Evolutionary conservation across 306 rosid species (phyloP).

Genomic region (Cajanus cajan): DNA sequence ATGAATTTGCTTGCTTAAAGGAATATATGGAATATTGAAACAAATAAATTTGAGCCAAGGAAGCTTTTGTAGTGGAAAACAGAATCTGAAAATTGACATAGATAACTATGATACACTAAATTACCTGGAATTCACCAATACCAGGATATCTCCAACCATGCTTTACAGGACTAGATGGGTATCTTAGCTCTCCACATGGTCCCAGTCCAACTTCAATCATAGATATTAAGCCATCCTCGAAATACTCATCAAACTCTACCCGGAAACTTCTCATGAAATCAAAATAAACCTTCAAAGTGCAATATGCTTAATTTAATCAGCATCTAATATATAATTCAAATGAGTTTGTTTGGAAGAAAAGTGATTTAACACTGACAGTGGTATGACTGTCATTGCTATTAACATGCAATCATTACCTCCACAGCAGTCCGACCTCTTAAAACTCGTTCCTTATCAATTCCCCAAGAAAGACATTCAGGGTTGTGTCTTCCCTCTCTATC

Average conservation of each 20-base stretch:
- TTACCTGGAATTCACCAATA: constrained; percentile 98
- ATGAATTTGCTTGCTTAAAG: constrained; percentile 6
- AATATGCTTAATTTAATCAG: constrained; percentile 17
- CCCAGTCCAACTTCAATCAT: constrained; percentile 94
- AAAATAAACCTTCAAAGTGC: constrained; percentile 71
- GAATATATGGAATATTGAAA: background rate
- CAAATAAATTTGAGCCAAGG: constrained; percentile 12
- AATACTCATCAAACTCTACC: constrained; percentile 79
- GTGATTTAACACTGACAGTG: background rate
- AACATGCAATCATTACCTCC: constrained; percentile 64
- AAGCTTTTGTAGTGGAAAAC: constrained; percentile 15
- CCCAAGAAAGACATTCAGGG: constrained; percentile 98
- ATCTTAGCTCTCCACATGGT: constrained; percentile 94
- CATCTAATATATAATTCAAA: constrained; percentile 24
- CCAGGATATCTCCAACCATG: constrained; percentile 99
- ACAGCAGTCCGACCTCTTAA: constrained; percentile 94
- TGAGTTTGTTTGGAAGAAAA: background rate
- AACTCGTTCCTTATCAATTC: constrained; percentile 92
- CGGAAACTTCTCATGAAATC: constrained; percentile 99
- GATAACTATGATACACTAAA: constrained; percentile 1
- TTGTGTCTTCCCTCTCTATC: constrained; percentile 96
- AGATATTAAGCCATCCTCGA: constrained; percentile 74
- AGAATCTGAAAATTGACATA: constrained; percentile 11
- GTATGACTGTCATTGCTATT: background rate
- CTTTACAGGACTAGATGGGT: constrained; percentile 91